A percentile compares a stretch with the other conserved stretches of the same genome.
phyloP scores from a whole-genome alignment of 169 alveolate genomes.

The Plasmodium inui region DNA sequence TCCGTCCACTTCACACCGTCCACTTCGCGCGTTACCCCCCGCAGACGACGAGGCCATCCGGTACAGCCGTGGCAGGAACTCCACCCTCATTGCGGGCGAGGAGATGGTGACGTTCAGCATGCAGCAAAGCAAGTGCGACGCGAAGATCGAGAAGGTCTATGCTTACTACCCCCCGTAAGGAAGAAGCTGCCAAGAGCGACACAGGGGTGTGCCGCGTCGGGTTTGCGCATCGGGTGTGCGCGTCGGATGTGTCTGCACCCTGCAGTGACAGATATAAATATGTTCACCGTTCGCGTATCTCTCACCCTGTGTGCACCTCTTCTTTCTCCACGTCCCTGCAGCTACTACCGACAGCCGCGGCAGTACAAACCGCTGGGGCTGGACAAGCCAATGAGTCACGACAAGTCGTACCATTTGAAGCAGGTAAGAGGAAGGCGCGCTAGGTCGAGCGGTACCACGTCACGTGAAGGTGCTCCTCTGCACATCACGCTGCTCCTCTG shows the following conservation, averaged over 20 bases:
- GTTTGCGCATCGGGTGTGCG: too few species aligned
- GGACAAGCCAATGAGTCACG: slow-evolving; percentile 49
- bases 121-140: slow-evolving; percentile 44
- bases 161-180: slow-evolving; percentile 70
- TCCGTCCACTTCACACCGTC: not conserved
- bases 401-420: slow-evolving; percentile 40
- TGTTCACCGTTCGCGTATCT: too few species aligned
- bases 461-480: too few species aligned
- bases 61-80: not conserved
- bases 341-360: slow-evolving; percentile 39
- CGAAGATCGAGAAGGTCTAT: slow-evolving; percentile 49
- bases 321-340: not conserved
- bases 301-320: too few species aligned
- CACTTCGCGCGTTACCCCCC: not conserved
- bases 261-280: too few species aligned
- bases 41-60: slow-evolving; percentile 55
- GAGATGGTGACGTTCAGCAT: slow-evolving; percentile 24
- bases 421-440: not conserved
- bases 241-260: not conserved
- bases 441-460: too few species aligned
- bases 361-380: slow-evolving; percentile 22
- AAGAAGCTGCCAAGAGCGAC: not conserved
- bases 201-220: not conserved
- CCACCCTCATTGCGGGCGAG: slow-evolving; percentile 39
- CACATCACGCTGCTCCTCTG: not conserved